Conservation (phyloP, 306 rosid species). For the Begonia loranthoides region DNA sequence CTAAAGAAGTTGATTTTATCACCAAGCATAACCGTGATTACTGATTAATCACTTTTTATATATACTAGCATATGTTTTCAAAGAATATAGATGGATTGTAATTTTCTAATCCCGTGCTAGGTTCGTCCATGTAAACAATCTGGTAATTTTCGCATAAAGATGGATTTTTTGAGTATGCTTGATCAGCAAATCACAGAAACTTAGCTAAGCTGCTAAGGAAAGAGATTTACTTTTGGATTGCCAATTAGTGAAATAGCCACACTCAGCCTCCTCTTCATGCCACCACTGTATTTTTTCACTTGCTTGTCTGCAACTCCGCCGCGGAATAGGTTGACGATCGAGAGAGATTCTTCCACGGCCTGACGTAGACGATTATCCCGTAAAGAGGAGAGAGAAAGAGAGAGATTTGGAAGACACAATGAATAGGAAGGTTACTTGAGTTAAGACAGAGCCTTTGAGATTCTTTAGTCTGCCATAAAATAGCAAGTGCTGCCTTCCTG, state of each 20-base stretch:
- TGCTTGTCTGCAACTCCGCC: slow-evolving; percentile 77
- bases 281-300: slow-evolving; percentile 84
- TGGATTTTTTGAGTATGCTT: neutral
- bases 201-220: neutral
- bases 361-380: too few relatives aligned
- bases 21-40: too few relatives aligned
- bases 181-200: slow-evolving; percentile 3
- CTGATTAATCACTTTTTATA: too few relatives aligned
- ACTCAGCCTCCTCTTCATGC: slow-evolving; percentile 97
- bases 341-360: too few relatives aligned
- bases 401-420: neutral
- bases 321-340: slow-evolving; percentile 50
- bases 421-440: slow-evolving; percentile 26
- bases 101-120: slow-evolving; percentile 81
- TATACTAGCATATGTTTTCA: too few relatives aligned
- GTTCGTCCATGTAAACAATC: slow-evolving; percentile 98
- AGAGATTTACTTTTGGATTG: slow-evolving; percentile 48
- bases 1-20: too few relatives aligned
- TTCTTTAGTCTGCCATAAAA: slow-evolving; percentile 92
- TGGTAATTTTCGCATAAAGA: slow-evolving; percentile 4
- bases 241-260: slow-evolving; percentile 86
- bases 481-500: slow-evolving; percentile 86
- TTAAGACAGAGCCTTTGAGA: slow-evolving; percentile 60
- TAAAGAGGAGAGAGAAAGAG: too few relatives aligned
- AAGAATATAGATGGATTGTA: too few relatives aligned